Base-by-base conservation (phyloP, 331 rosid genomes). In the Stylosanthes scabra region DNA sequence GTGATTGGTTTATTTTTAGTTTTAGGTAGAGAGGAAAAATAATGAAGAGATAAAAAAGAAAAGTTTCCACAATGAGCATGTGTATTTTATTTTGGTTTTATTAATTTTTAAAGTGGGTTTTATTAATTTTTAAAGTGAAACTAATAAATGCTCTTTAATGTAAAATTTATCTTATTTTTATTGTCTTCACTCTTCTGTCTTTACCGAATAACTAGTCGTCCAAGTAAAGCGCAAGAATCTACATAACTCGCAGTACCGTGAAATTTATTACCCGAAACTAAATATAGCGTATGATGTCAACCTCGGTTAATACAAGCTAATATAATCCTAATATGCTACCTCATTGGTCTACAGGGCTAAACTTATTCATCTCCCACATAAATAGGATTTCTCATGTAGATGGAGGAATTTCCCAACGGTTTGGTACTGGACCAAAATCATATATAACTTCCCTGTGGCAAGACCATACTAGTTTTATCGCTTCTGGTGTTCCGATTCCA, bases 391-490 rank as follows among this genome's bases (percentile, higher is more conserved):
- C 44, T 86, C 74, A 91, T 25, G 97, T 81, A 1, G 97, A 87
- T 52, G 96, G 86, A 74, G 99, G 97, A 68, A 83, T 56, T 67
- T 86, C 77, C 97, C 97, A 91, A 1, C 76, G 45, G 49, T 59
- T 78, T 10, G 91, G 86, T 68, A 94, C 28, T 0, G 97, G 99
- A 3, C 99, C 97, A 37, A 71, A 8, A 78, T 94, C 99, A 54
- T 94, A 94, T 50, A 94, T 94, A 66, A 94, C 76, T 79, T 94
- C 99, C 63, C 99, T 86, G 67, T 94, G 99, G 81, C 97, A 88
- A 59, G 99, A 94, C 97, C 99, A 94, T 12, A 91, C 97, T 5
- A 91, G 96, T 87, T 90, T 94, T 86, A 94, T 94, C 12, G 99
- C 97, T 75, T 91, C 99, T 0, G 99, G 97, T 60, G 99, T 89